Conservation (phyloP, 805 yeast species). For the Torulaspora gathmanii region DNA sequence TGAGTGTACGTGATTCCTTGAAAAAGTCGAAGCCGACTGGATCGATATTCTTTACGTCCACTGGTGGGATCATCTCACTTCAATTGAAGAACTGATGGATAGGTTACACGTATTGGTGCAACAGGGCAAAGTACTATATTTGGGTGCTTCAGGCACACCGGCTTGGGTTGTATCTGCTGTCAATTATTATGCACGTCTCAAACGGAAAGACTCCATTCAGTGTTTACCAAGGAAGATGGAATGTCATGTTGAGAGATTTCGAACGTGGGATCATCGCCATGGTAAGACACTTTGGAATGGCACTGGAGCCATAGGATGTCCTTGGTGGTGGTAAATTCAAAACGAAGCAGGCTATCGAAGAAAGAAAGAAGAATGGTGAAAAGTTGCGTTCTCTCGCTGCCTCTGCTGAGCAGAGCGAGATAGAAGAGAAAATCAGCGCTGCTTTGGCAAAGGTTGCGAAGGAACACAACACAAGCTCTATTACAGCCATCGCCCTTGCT, state of each 20-base stretch:
- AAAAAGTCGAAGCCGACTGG: constrained; percentile 21
- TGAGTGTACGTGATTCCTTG: constrained; percentile 12
- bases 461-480: constrained; percentile 14
- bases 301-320: constrained; percentile 25
- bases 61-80: constrained; percentile 26
- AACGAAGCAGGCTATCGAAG: constrained; percentile 18
- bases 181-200: constrained; percentile 18
- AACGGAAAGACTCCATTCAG: constrained; percentile 22
- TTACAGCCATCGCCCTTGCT: constrained; percentile 24
- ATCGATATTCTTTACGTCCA: constrained; percentile 23
- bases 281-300: constrained; percentile 25
- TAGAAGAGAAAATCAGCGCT: constrained; percentile 16
- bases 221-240: constrained; percentile 26
- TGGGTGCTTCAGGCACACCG: constrained; percentile 25
- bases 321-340: constrained; percentile 24
- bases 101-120: constrained; percentile 14
- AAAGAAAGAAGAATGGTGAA: constrained; percentile 15
- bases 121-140: constrained; percentile 23
- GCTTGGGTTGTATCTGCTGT: constrained; percentile 24
- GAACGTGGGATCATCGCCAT: constrained; percentile 28
- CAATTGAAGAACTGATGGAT: constrained; percentile 23
- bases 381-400: constrained; percentile 7
- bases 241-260: constrained; percentile 18
- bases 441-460: constrained; percentile 18
- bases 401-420: constrained; percentile 10